Evolutionary conservation across 495 filamentous ascomycete genomes (phyloP), one percentile per base, ranked within the genome.

Genomic region (Podospora tetraspora): DNA sequence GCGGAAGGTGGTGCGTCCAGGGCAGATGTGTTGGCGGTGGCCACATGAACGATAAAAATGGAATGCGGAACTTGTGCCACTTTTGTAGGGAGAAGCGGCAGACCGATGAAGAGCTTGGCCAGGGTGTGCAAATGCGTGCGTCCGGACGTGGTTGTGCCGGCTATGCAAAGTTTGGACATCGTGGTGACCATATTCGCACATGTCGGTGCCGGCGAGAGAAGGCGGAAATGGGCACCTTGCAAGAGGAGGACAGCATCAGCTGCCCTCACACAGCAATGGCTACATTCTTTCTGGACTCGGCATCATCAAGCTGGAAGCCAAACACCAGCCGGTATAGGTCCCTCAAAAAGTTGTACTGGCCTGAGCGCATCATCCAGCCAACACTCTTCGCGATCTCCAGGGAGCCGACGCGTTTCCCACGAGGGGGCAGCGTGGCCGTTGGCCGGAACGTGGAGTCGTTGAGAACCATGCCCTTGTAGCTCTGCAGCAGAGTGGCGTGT

Each of bases 281-380:
- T 2, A 84, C 77, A 30, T 80, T 81, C 71, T 85, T 85, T 59
- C 84, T 78, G 21, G 77, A 73, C 61, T 87, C 86, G 1, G 87
- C 88, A 69, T 95, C 93, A 68, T 96, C 91, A 27, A 90, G 73
- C 66, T 89, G 87, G 74, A 92, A 92, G 0, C 93, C 92, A 78
- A 94, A 93, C 3, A 96, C 92, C n/a, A 93, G 80, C 60, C 87
- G 84, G 79, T 89, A 96, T 11, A 97, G 79, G 76, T 96, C 93
- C 24, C 85, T 83, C 69, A 96, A 78, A 85, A 92, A 96, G 22
- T 80, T 80, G 75, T 93, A 91, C 67, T 87, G 85, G 32, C 69
- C 66, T 0, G 80, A 79, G 21, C 77, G 74, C 25, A 75, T 83
- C 87, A 95, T 91, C 83, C 90, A 89, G 59, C 82, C 81, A 16